Conservation (phyloP, 2,329 filamentous ascomycete species). For the Metarhizium robertsii region DNA sequence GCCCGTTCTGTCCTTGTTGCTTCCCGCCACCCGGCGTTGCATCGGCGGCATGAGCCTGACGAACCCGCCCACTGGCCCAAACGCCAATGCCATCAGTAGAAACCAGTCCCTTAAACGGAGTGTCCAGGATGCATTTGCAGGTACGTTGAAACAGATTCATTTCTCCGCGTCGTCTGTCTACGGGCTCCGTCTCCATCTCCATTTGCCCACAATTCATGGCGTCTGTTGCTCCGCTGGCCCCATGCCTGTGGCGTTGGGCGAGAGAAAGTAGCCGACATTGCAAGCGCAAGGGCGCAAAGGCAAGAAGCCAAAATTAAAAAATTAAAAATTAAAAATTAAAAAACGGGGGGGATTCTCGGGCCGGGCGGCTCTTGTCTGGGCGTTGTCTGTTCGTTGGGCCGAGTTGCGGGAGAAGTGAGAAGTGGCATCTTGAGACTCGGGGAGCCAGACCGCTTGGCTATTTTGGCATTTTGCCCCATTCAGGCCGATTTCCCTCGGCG, state of each 20-base stretch:
- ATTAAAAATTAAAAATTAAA: no score
- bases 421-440: no score
- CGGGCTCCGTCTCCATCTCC: background rate
- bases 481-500: background rate
- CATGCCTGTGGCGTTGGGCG: background rate
- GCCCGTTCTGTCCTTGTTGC: no score
- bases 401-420: no score
- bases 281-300: background rate
- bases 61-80: conserved; percentile 42
- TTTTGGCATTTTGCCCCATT: background rate
- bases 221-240: background rate
- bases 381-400: no score
- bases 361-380: no score
- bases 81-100: conserved; percentile 32
- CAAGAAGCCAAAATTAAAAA: background rate
- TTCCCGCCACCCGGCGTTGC: background rate
- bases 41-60: conserved; percentile 38
- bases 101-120: conserved; percentile 44
- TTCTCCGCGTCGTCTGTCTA: background rate
- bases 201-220: background rate
- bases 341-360: no score
- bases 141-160: conserved; percentile 27
- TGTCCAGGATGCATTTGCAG: conserved; percentile 50
- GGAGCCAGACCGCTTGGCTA: no score
- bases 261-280: background rate